A percentile compares a stretch with the other conserved stretches of the same genome.
Evolutionary conservation across 1,139 yeast species (phyloP).

Genomic region (Pichia sp.): DNA sequence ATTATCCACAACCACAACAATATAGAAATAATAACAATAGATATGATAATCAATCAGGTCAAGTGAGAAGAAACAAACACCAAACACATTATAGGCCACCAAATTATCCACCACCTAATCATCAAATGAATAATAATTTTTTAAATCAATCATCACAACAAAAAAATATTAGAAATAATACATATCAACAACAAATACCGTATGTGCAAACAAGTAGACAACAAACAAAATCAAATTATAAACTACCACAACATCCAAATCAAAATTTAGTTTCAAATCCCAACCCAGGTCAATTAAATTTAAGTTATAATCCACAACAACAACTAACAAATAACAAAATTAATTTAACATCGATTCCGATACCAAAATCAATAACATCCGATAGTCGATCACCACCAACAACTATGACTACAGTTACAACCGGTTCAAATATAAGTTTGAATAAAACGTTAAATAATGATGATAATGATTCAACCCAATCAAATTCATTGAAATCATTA

Average conservation of each 20-base stretch:
- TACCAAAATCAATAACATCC: not conserved
- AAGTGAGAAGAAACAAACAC: not conserved
- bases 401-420: not conserved
- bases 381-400: not conserved
- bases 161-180: not conserved
- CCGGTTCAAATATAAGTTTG: not conserved
- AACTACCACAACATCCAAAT: not conserved
- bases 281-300: not conserved
- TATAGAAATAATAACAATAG: not conserved
- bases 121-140: not conserved
- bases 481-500: not conserved
- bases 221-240: not conserved
- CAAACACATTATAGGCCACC: not conserved
- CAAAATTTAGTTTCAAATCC: not conserved
- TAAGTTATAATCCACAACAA: not conserved
- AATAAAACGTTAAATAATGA: not conserved
- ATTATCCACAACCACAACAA: slow-evolving; percentile 14
- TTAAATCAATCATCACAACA: not conserved
- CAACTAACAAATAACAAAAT: not conserved
- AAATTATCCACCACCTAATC: not conserved
- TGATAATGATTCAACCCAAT: not conserved
- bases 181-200: not conserved
- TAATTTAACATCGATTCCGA: not conserved
- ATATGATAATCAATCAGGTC: not conserved
- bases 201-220: not conserved